Conservation (phyloP, 2,329 filamentous ascomycete genomes). For the Calycina herbarum region DNA sequence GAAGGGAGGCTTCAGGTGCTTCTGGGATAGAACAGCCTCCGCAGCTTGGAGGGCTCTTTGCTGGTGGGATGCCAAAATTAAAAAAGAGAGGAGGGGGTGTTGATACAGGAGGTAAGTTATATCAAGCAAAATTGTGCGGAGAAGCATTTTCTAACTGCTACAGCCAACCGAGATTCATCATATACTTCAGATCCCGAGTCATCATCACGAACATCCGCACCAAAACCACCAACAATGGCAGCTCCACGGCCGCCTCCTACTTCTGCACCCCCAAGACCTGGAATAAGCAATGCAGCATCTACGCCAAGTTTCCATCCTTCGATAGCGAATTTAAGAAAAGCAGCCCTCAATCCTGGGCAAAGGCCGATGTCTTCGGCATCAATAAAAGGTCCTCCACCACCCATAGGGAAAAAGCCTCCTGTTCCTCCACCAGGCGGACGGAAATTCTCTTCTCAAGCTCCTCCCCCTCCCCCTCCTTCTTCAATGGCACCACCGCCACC, state of each 20-base stretch:
- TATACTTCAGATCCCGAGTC: slow-evolving; percentile 82
- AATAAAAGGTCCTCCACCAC: slow-evolving; percentile 71
- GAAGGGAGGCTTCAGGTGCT: slow-evolving; percentile 44
- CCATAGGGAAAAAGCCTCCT: slow-evolving; percentile 73
- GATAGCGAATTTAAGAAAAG: slow-evolving; percentile 62
- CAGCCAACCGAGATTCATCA: slow-evolving; percentile 67
- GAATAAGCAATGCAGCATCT: slow-evolving; percentile 46
- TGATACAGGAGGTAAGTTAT: slow-evolving; percentile 63
- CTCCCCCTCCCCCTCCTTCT: slow-evolving; percentile 38
- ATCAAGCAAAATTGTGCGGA: neutral
- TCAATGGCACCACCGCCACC: slow-evolving; percentile 42
- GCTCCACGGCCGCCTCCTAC: slow-evolving; percentile 60
- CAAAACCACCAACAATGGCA: slow-evolving; percentile 54
- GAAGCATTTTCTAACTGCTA: slow-evolving; percentile 26
- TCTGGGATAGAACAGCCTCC: slow-evolving; percentile 61
- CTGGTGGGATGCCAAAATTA: slow-evolving; percentile 92
- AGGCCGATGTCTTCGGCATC: slow-evolving; percentile 63
- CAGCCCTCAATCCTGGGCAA: slow-evolving; percentile 47
- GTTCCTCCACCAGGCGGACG: slow-evolving; percentile 60
- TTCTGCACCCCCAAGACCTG: slow-evolving; percentile 59
- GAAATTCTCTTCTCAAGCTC: slow-evolving; percentile 50
- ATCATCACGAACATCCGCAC: slow-evolving; percentile 53
- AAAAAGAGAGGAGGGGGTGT: slow-evolving; percentile 82
- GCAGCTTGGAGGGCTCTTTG: slow-evolving; percentile 85
- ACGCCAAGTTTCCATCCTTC: slow-evolving; percentile 53